These are phyloP conservation scores for Pyrenula aspistea DNA, from an alignment of 495 filamentous ascomycete species.

Conservation along the genomic window DNA sequence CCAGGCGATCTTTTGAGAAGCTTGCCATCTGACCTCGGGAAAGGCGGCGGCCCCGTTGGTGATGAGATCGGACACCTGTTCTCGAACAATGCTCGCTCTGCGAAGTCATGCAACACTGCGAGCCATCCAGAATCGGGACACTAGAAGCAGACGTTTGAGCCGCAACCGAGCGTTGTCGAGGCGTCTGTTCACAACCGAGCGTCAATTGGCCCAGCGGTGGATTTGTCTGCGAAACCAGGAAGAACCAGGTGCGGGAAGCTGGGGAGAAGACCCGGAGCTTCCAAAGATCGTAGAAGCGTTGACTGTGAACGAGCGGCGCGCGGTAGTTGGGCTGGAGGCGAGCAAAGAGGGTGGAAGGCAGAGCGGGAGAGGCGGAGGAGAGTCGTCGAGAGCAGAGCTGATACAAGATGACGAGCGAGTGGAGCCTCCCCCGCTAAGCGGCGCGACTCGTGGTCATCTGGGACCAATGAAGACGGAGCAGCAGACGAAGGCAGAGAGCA, in stretches of 20 bases:
- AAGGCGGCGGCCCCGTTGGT: neutral
- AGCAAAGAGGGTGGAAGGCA: slow-evolving; percentile 5
- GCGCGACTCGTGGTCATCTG: neutral
- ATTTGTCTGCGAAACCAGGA: neutral
- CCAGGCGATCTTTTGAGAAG: neutral
- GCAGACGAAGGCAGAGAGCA: neutral
- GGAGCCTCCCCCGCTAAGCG: neutral
- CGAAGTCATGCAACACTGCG: neutral
- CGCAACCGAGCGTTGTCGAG: neutral
- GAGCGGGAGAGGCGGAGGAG: neutral
- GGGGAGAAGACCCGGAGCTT: neutral
- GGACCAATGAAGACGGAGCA: neutral
- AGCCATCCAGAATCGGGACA: neutral
- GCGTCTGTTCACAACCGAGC: neutral
- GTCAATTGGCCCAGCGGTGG: neutral
- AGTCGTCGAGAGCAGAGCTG: slow-evolving; percentile 8
- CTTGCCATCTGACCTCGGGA: neutral
- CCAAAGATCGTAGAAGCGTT: neutral
- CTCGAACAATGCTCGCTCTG: neutral
- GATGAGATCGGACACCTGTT: neutral
- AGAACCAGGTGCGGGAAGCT: neutral
- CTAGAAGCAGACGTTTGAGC: neutral
- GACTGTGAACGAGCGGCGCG: neutral
- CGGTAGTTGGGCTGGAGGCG: neutral
- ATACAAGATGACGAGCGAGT: neutral